Base-by-base conservation (phyloP, 768 basidiomycete species). In the Russula ochroleuca region DNA sequence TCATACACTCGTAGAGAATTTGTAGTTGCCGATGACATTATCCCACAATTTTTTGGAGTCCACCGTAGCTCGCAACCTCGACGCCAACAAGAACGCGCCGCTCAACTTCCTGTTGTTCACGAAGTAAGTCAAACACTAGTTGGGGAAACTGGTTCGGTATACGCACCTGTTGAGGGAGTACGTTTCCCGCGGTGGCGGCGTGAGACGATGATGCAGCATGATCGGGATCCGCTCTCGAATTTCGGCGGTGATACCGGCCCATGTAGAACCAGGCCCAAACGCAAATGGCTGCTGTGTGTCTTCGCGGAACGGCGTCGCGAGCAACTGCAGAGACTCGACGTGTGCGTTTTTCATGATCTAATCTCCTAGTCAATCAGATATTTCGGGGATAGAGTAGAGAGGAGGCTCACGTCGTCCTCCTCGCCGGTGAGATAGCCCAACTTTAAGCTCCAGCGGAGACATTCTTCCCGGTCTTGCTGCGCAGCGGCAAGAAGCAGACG, bases 161-260 rank as follows among this genome's bases (percentile, higher is more conserved):
- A 72, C 82, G 61, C 65, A 87, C 88, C 94, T 78, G 73, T 99
- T 98, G 59, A 98, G 76, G 73, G 91, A 93, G 73, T 98, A 98
- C 1, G 96, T 98, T 76, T 98, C 95, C 62, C 84, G 78, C 0
- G 96, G 96, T 2, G 96, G 96, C 0, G 96, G 96, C 0, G 93
- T 94, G 33, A 97, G 79, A 53, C 95, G 80, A 70, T 97, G 81
- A 69, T 82, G 79, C 62, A 99, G 80, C 94, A 99, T 98, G 58
- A 90, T 78, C 0, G 96, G 95, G 51, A 99, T 98, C 37, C 83
- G 80, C 4, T 78, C 81, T 28, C 94, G 81, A 57, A 98, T 94
- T 62, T 84, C 78, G 5, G 81, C 78, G 0, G 95, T 94, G 66
- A 92, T 88, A 28, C 80, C 79, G 48, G 83, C 77, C 88, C 89